Evolutionary conservation across 2,329 filamentous ascomycete genomes (phyloP), one percentile per base, ranked within the genome.

Genomic region (Aulographum hederae): DNA sequence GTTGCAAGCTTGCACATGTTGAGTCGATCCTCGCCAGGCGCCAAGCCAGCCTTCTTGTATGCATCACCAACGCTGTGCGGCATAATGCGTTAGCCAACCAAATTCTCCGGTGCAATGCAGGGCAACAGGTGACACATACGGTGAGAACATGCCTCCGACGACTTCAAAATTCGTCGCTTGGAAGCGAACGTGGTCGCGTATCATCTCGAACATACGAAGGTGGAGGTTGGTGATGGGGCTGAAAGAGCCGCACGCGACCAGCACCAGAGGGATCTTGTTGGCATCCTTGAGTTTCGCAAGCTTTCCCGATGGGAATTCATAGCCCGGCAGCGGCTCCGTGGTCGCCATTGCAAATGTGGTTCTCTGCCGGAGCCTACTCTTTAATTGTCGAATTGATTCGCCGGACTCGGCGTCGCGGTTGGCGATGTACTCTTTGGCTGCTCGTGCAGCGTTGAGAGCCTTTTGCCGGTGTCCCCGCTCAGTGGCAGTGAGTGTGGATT

Each of bases 41-140:
- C 36, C n/a, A 38, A 32, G 17, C 36, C 36, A 18, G 32, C 34
- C 28, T 38, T 38, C 29, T 35, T 38, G 35, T 39, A 39, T 11
- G 35, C 36, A 18, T 39, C 37, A 18, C 34, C 35, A 14, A 38
- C 36, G 11, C n/a, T n/a, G n/a, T n/a, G n/a, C n/a, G n/a, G n/a
- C n/a, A n/a, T n/a, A 34, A n/a, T n/a, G 36, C 10, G 28, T 37
- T n/a, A 38, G 30, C 10, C 32, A 26, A 34, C 15, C 10, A 8
- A 8, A 8, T 29, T 29, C 8, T 8, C 8, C 14, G 14, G 15
- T 10, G 8, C 8, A 15, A 11, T 8, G 15, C 23, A 20, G 18
- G 29, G 18, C 16, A 30, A 28, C 17, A 17, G 6, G 12, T 13
- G 12, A n/a, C n/a, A n/a, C n/a, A n/a, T n/a, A n/a, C n/a, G 14